Evolutionary conservation across 2,329 filamentous ascomycete species (phyloP), one percentile per base, ranked within the genome.

Genomic region (Pochonia chlamydosporia): DNA sequence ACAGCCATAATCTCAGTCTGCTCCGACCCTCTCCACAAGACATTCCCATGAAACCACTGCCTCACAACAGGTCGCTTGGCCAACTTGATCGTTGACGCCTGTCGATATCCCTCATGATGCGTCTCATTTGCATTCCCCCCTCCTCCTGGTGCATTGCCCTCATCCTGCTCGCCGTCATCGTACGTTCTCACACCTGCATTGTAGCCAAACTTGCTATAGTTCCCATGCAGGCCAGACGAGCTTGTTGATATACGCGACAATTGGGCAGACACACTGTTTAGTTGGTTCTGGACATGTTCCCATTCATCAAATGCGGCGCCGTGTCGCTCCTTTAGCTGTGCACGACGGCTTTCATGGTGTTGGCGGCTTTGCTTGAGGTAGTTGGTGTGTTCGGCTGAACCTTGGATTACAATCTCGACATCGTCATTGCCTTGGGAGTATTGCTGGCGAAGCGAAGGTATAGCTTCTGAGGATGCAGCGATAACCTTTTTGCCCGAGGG

Each of bases 1-100:
- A 83, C 84, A 14, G 72, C 75, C 53, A 78, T 78, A 5, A 84
- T 79, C 60, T 83, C 74, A n/a, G 80, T 78, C 18, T 70, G 66
- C 43, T 76, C 74, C 7, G 71, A 72, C 2, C 79, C 75, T 43
- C 82, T 70, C 81, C 81, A 85, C 7, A 85, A 62, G 11, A 85
- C 68, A 0, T 80, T 81, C 49, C 79, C 78, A 58, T 85, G 80
- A 55, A 84, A 84, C 63, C 84, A 84, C 64, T 85, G 82, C 49
- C 80, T 71, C 3, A 85, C 70, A 6, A 78, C 73, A 0, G 82
- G 81, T 51, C 71, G 73, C 58, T 78, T 78, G 59, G 79, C 81
- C 49, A 84, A 63, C 57, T 74, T 76, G 56, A 82, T 72, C 1
- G 73, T 69, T 41, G 62, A 47, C 64, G 74, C 61, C 11, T 49